phyloP scores from a whole-genome alignment of 352 stramenopile species.

The Globisporangium emineosum region DNA sequence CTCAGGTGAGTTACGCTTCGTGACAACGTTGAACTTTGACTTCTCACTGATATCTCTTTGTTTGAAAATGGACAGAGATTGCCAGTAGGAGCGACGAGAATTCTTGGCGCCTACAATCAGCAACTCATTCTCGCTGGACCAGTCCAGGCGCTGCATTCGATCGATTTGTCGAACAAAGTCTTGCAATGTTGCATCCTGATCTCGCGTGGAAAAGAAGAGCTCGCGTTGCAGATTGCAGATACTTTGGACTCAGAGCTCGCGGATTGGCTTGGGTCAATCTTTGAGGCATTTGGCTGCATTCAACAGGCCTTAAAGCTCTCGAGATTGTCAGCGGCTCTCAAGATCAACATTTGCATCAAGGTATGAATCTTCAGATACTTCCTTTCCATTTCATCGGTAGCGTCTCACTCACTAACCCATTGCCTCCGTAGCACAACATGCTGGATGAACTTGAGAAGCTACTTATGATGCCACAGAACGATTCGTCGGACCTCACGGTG shows the following conservation, averaged over 20 bases:
- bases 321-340: constrained; percentile 34
- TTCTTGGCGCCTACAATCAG: constrained; percentile 44
- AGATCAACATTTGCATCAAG: constrained; percentile 74
- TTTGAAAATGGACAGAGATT: constrained; percentile 26
- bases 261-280: constrained; percentile 57
- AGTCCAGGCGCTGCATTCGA: constrained; percentile 41
- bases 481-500: constrained; percentile 49
- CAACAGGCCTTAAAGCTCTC: constrained; percentile 35
- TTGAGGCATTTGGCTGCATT: constrained; percentile 64
- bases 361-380: constrained; percentile 9
- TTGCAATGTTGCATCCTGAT: constrained; percentile 69
- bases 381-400: neutral
- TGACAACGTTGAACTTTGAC: neutral
- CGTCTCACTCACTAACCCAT: neutral
- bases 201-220: constrained; percentile 40
- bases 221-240: constrained; percentile 41
- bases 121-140: constrained; percentile 51
- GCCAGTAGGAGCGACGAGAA: constrained; percentile 37
- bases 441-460: constrained; percentile 36
- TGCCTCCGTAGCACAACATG: constrained; percentile 31
- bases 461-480: constrained; percentile 19
- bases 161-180: constrained; percentile 62
- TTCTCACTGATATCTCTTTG: neutral
- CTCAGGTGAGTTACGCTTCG: constrained; percentile 27
- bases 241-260: constrained; percentile 31